phyloP scores from a whole-genome alignment of 345 rosid species.

The Rhodamnia rubescens region DNA sequence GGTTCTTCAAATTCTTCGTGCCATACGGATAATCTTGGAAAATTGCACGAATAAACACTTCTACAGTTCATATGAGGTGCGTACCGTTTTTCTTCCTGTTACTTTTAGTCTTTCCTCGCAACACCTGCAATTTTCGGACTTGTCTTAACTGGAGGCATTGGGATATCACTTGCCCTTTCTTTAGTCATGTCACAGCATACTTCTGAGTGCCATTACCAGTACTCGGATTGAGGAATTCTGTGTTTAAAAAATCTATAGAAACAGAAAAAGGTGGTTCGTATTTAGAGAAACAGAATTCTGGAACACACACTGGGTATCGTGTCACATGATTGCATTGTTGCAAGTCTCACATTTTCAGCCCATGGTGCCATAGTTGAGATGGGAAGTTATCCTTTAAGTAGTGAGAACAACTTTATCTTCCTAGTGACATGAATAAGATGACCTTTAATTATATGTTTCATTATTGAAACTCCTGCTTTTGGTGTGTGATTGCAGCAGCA shows the following conservation, averaged over 20 bases:
- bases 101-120: not conserved
- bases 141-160: not conserved
- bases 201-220: not conserved
- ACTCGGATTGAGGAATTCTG: not conserved
- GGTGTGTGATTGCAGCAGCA: conserved; percentile 65
- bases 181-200: not conserved
- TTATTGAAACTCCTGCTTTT: conserved; percentile 2
- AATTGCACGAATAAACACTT: conserved; percentile 93
- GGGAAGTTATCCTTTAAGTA: not conserved
- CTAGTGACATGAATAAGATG: not conserved
- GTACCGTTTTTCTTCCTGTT: not conserved
- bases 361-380: not conserved
- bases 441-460: not conserved
- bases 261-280: not conserved
- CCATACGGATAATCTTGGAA: conserved; percentile 79
- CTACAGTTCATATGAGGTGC: conserved; percentile 89
- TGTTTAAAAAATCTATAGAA: not conserved
- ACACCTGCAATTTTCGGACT: not conserved
- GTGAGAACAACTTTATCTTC: not conserved
- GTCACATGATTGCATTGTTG: not conserved
- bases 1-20: conserved; percentile 86
- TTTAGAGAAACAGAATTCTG: not conserved
- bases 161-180: not conserved
- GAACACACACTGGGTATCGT: not conserved
- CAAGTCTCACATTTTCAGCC: not conserved